phyloP scores from a whole-genome alignment of 2,329 filamentous ascomycete genomes.

The Sporothrix brunneoviolacea region DNA sequence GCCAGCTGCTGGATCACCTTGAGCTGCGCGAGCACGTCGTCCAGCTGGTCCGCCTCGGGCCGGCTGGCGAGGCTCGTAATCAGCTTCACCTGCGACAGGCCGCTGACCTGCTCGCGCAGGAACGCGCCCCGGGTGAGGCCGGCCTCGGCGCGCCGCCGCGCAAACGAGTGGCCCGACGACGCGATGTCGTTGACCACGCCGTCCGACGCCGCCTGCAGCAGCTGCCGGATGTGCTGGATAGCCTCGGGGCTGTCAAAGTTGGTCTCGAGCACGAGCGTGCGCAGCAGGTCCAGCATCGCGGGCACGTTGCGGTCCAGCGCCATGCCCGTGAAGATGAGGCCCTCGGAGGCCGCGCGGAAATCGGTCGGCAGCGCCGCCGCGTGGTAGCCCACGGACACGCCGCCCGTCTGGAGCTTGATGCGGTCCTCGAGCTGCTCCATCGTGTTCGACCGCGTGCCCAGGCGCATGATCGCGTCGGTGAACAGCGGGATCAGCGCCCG shows the following conservation, averaged over 20 bases:
- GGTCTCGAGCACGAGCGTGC: constrained; percentile 74
- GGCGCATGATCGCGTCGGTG: constrained; percentile 83
- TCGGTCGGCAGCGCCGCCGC: constrained; percentile 71
- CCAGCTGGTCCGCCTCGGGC: constrained; percentile 58
- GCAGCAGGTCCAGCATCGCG: constrained; percentile 81
- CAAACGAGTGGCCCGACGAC: constrained; percentile 81
- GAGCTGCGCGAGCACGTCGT: constrained; percentile 72
- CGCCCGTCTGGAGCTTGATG: constrained; percentile 94
- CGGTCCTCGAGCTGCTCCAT: constrained; percentile 95
- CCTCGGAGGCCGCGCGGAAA: constrained; percentile 66
- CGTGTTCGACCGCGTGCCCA: constrained; percentile 78
- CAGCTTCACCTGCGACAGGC: constrained; percentile 83
- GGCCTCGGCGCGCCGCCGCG: constrained; percentile 75
- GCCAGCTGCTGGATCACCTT: constrained; percentile 78
- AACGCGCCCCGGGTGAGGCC: constrained; percentile 65
- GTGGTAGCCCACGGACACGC: constrained; percentile 78
- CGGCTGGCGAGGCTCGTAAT: constrained; percentile 72
- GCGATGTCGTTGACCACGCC: constrained; percentile 89
- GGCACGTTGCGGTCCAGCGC: constrained; percentile 85
- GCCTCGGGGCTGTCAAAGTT: constrained; percentile 82
- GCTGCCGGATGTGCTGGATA: constrained; percentile 72
- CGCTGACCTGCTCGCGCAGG: constrained; percentile 76
- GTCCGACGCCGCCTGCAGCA: constrained; percentile 80
- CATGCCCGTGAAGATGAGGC: constrained; percentile 76
- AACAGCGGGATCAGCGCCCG: constrained; percentile 82